Percentiles rank a stretch among this genome's conserved stretches.
These are phyloP conservation scores for Kodamaea neixiangensis DNA, from an alignment of 805 yeast species.

Conservation along the genomic window DNA sequence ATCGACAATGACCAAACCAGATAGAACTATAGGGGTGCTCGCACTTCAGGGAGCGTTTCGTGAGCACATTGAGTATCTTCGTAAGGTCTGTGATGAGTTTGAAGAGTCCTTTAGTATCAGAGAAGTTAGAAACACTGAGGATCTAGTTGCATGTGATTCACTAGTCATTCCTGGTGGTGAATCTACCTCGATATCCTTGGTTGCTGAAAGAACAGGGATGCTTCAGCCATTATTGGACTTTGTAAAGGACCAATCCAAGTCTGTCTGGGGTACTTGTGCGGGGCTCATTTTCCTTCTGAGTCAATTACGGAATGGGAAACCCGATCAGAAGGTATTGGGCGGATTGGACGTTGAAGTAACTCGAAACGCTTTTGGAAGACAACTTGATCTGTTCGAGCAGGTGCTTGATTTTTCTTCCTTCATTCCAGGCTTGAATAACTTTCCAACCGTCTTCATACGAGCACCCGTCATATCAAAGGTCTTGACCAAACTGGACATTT, in stretches of 20 bases:
- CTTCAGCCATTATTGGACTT: constrained; percentile 54
- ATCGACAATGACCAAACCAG: background rate
- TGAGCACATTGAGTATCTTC: constrained; percentile 62
- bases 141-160: constrained; percentile 54
- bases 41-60: constrained; percentile 80
- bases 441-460: constrained; percentile 62
- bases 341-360: constrained; percentile 64
- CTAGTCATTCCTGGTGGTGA: constrained; percentile 76
- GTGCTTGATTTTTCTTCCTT: constrained; percentile 45
- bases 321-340: constrained; percentile 58
- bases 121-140: constrained; percentile 50
- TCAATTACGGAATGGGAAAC: constrained; percentile 52
- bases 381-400: constrained; percentile 62
- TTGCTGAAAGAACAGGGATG: constrained; percentile 65
- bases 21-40: constrained; percentile 58
- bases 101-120: constrained; percentile 21
- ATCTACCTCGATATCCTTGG: constrained; percentile 66
- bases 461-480: constrained; percentile 65
- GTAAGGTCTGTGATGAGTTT: constrained; percentile 32
- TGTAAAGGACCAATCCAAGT: constrained; percentile 48
- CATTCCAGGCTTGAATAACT: constrained; percentile 41
- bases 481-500: constrained; percentile 8
- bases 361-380: constrained; percentile 80
- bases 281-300: constrained; percentile 70
- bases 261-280: constrained; percentile 88